A percentile compares a stretch with the other conserved stretches of the same genome.
Evolutionary conservation across 2,329 filamentous ascomycete species (phyloP).

Genomic region (Colletotrichum liriopes): DNA sequence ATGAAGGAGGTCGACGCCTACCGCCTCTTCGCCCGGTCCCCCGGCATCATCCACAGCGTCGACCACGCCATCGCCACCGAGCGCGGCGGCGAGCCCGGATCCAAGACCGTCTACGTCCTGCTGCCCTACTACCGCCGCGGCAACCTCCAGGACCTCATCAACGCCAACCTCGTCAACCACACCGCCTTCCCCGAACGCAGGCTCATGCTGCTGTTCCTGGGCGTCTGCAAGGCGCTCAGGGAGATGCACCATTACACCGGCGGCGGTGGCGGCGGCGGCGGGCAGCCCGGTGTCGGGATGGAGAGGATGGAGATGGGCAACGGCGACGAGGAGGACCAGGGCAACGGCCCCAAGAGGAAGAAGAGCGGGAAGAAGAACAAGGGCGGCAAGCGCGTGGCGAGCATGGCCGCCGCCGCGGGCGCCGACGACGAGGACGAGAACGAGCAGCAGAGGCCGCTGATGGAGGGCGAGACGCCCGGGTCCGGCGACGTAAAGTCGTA

Average conservation of each 20-base stretch:
- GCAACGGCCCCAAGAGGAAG: constrained; percentile 53
- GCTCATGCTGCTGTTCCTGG: constrained; percentile 91
- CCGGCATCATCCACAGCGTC: constrained; percentile 88
- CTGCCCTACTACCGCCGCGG: constrained; percentile 95
- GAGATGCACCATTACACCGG: constrained; percentile 93
- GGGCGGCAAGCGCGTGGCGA: constrained; percentile 49
- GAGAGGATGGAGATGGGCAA: constrained; percentile 70
- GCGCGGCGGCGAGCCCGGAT: constrained; percentile 70
- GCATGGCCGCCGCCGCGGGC: constrained; percentile 51
- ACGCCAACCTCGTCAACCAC: constrained; percentile 97
- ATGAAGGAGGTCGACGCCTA: constrained; percentile 99
- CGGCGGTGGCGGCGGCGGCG: constrained; percentile 4
- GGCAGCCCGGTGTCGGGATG: constrained; percentile 51
- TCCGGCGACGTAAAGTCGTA: constrained; percentile 84
- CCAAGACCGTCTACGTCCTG: constrained; percentile 97
- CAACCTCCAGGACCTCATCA: constrained; percentile 98
- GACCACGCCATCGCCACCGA: constrained; percentile 88
- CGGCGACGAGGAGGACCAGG: constrained; percentile 56
- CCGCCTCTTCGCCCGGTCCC: constrained; percentile 85
- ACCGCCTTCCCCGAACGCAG: constrained; percentile 89
- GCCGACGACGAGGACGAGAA: constrained; percentile 79
- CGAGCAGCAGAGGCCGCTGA: constrained; percentile 85
- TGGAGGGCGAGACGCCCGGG: constrained; percentile 83
- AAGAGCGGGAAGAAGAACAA: constrained; percentile 55
- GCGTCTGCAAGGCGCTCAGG: constrained; percentile 89